These are phyloP conservation scores for Candida golubevii DNA, from an alignment of 805 yeast genomes.

Conservation along the genomic window DNA sequence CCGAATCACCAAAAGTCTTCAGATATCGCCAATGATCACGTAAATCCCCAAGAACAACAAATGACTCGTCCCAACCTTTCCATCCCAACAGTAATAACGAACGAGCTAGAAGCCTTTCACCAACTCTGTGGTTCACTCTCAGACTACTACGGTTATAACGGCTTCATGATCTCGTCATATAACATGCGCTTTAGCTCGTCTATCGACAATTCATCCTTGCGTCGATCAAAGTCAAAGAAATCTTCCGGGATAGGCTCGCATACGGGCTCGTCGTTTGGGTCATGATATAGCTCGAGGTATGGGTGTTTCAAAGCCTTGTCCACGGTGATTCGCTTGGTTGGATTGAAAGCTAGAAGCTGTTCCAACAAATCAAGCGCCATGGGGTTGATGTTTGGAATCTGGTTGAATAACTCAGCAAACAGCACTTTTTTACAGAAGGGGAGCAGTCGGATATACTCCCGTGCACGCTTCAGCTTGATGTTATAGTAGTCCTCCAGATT, in stretches of 20 bases:
- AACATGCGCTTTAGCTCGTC: slow-evolving; percentile 74
- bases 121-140: too few relatives aligned
- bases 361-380: slow-evolving; percentile 56
- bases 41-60: too few relatives aligned
- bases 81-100: too few relatives aligned
- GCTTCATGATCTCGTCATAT: slow-evolving; percentile 75
- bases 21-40: too few relatives aligned
- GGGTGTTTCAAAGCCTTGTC: slow-evolving; percentile 74
- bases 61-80: too few relatives aligned
- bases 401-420: slow-evolving; percentile 15
- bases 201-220: slow-evolving; percentile 72
- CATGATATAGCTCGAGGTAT: slow-evolving; percentile 89
- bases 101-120: too few relatives aligned
- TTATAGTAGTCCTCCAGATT: slow-evolving; percentile 69
- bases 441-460: slow-evolving; percentile 78
- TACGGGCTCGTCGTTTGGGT: slow-evolving; percentile 88
- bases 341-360: slow-evolving; percentile 66
- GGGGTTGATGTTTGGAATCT: slow-evolving; percentile 31
- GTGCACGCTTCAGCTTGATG: slow-evolving; percentile 76
- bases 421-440: slow-evolving; percentile 60
- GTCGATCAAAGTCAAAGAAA: slow-evolving; percentile 84
- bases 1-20: too few relatives aligned
- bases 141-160: slow-evolving; percentile 20
- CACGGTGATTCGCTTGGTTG: slow-evolving; percentile 67
- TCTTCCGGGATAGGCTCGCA: slow-evolving; percentile 80